Percentiles rank a stretch among this genome's conserved stretches.
phyloP scores from a whole-genome alignment of 441 rosid species.

The Raphanus hybrid region DNA sequence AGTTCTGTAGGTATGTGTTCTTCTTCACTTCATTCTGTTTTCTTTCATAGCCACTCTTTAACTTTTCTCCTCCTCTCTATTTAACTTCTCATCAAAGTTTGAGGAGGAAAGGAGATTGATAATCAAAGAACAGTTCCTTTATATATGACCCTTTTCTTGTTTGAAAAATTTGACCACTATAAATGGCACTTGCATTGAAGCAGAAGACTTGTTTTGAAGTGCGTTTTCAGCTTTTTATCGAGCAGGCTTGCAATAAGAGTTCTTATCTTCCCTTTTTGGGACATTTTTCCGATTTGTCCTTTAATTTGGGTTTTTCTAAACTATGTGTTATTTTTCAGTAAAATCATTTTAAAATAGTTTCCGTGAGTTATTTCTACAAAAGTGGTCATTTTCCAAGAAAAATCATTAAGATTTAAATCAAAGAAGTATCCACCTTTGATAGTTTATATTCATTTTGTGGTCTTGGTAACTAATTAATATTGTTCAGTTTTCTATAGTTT shows the following conservation, averaged over 20 bases:
- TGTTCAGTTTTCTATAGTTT: background rate
- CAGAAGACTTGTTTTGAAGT: constrained; percentile 34
- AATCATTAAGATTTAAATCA: background rate
- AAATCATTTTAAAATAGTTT: constrained; percentile 27
- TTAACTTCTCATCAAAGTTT: constrained; percentile 11
- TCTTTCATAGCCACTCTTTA: constrained; percentile 18
- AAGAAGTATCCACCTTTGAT: constrained; percentile 13
- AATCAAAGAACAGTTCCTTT: constrained; percentile 24
- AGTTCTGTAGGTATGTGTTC: constrained; percentile 37
- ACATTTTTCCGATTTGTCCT: constrained; percentile 36
- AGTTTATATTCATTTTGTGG: constrained; percentile 24
- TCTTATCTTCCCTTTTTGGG: constrained; percentile 4
- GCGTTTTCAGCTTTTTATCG: constrained; percentile 35
- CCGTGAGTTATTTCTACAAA: background rate
- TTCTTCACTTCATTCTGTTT: constrained; percentile 1
- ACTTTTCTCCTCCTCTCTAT: constrained; percentile 21
- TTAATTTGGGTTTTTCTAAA: constrained; percentile 19
- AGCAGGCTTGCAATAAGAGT: constrained; percentile 38
- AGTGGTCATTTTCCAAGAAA: constrained; percentile 4
- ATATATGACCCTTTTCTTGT: constrained; percentile 34
- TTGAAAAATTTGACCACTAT: constrained; percentile 20
- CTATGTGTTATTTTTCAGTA: constrained; percentile 7
- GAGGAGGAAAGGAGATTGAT: too few relatives aligned
- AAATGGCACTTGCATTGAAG: constrained; percentile 29
- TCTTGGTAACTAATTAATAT: constrained; percentile 21